Base-by-base conservation (phyloP, 768 basidiomycete species). In the Collybia mongolica region DNA sequence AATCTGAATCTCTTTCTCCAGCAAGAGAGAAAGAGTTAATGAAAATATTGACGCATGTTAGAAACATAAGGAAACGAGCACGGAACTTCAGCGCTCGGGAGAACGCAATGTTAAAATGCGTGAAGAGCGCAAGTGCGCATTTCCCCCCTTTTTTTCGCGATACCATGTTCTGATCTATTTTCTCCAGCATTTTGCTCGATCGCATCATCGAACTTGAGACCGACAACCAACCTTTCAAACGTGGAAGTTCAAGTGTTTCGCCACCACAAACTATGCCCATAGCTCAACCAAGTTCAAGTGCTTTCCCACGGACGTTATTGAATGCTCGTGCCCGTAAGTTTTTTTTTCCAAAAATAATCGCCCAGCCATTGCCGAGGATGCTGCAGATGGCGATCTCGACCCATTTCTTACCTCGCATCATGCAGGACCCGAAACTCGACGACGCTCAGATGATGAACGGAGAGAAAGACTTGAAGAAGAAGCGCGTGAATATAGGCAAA, bases 101-200 rank as follows among this genome's bases (percentile, higher is more conserved):
- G 83, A 86, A 68, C 79, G 82, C 24, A 84, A 85, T 57, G 71
- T 76, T 46, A 77, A 76, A 55, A 79, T 83, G 65, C 72, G 77
- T 38, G 73, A 82, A 57, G 86, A 90, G 62, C 68, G 78, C 73
- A 75, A 77, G 87, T 88, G 60, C 52, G 83, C 73, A 4, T 26
- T 4, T 36, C 47, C 12, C 52, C 17, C 54, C 55, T 35, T 39
- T 12, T 38, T 17, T 14, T 37, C 32, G 9, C 8, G 35, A 29
- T 28, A 23, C 17, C 43, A 48, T 17, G n/a, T 32, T 49, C 28
- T 41, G 29, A 49, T 18, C 37, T n/a, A 6, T 46, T 45, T n/a
- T 14, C 24, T 24, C 28, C 55, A 86, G 84, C 48, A 60, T 72
- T 43, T 70, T 85, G 28, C 68, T 83, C 9, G 78, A 84, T 54